Conservation (phyloP, 768 basidiomycete species). For the Kwoniella europaea region DNA sequence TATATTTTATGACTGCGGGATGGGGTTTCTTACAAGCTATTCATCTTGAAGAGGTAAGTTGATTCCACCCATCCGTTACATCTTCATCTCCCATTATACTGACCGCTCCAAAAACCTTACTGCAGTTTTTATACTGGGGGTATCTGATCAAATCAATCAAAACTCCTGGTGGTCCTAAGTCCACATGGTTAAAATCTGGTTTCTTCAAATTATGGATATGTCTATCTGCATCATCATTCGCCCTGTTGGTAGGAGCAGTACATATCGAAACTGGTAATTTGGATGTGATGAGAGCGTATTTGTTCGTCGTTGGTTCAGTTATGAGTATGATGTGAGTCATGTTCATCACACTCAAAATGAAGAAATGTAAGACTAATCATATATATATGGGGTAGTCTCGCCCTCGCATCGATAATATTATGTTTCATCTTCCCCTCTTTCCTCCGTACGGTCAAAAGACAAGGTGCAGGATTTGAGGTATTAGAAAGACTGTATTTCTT, state of each 20-base stretch:
- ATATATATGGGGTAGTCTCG: slow-evolving; percentile 19
- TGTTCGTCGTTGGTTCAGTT: slow-evolving; percentile 35
- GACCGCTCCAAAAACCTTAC: neutral
- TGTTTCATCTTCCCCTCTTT: slow-evolving; percentile 40
- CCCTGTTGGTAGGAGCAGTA: slow-evolving; percentile 29
- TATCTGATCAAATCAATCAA: slow-evolving; percentile 43
- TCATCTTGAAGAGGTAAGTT: slow-evolving; percentile 45
- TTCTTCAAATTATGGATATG: slow-evolving; percentile 43
- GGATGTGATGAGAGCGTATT: slow-evolving; percentile 41
- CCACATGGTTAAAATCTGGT: slow-evolving; percentile 34
- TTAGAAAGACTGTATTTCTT: slow-evolving; percentile 46
- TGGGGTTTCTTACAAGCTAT: slow-evolving; percentile 43
- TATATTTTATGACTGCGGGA: slow-evolving; percentile 36
- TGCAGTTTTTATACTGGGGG: slow-evolving; percentile 44
- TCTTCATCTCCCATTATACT: neutral
- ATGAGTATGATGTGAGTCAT: slow-evolving; percentile 35
- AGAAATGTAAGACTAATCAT: too few species aligned
- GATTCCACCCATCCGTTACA: neutral
- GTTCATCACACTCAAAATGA: neutral
- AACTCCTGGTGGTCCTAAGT: slow-evolving; percentile 27
- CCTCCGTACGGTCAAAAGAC: slow-evolving; percentile 22
- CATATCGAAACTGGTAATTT: slow-evolving; percentile 42
- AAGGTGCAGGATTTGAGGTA: slow-evolving; percentile 42
- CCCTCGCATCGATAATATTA: slow-evolving; percentile 28
- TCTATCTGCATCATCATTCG: slow-evolving; percentile 19